These are phyloP conservation scores for Cordyceps farinosa DNA, from an alignment of 2,329 filamentous ascomycete genomes.

Conservation along the genomic window DNA sequence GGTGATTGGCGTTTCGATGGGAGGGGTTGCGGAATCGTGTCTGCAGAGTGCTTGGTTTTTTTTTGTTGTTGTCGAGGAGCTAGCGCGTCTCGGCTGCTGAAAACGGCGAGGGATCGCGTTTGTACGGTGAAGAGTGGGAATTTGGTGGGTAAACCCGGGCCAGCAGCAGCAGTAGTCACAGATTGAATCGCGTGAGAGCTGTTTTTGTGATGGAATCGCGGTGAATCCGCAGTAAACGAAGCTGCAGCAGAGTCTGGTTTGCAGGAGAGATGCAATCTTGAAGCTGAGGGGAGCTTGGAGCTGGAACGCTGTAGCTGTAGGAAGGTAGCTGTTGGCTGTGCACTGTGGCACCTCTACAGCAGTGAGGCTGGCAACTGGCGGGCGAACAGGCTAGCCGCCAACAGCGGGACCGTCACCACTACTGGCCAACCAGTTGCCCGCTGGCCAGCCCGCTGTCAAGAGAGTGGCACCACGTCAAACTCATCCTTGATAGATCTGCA, in stretches of 20 bases:
- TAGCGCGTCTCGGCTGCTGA: conserved; percentile 3
- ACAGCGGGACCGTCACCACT: not conserved
- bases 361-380: too few species aligned
- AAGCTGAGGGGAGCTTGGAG: not conserved
- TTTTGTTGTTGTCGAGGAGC: conserved; percentile 9
- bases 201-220: not conserved
- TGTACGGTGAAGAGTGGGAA: not conserved
- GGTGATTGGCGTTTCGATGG: not conserved
- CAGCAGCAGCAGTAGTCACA: not conserved
- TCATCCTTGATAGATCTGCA: conserved; percentile 1
- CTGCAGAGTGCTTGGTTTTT: not conserved
- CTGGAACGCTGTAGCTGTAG: too few species aligned
- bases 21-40: not conserved
- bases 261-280: not conserved
- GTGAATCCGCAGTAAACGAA: not conserved
- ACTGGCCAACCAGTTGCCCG: not conserved
- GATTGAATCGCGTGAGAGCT: not conserved
- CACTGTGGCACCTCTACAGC: too few species aligned
- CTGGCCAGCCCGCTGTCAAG: too few species aligned
- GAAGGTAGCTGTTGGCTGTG: too few species aligned
- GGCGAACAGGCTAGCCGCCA: not conserved
- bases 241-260: not conserved
- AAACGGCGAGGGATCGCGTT: conserved; percentile 2
- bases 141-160: not conserved
- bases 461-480: too few species aligned